Evolutionary conservation across 805 yeast genomes (phyloP).

Genomic region (Cyberlindnera americana): DNA sequence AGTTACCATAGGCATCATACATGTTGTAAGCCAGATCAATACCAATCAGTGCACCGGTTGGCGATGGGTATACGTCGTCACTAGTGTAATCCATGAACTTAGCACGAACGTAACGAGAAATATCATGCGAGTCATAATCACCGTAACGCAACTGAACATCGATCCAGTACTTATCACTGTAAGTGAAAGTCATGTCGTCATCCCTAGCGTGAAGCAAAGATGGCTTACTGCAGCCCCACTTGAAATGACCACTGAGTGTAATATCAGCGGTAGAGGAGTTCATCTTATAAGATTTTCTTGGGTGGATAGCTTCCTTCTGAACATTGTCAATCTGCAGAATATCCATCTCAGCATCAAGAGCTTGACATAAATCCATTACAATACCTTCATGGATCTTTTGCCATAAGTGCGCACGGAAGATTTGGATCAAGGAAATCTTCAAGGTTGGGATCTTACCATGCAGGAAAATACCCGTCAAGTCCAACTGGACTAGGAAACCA

Average conservation of each 20-base stretch:
- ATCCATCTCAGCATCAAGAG: slow-evolving; percentile 82
- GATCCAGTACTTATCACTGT: slow-evolving; percentile 77
- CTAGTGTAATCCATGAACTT: slow-evolving; percentile 91
- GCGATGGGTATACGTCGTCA: slow-evolving; percentile 86
- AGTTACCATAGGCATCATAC: slow-evolving; percentile 95
- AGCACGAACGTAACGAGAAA: slow-evolving; percentile 88
- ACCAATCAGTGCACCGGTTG: slow-evolving; percentile 88
- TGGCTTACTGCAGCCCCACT: slow-evolving; percentile 83
- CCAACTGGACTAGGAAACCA: slow-evolving; percentile 94
- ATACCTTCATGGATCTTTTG: slow-evolving; percentile 96
- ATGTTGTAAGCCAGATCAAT: slow-evolving; percentile 93
- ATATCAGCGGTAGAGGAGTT: slow-evolving; percentile 94
- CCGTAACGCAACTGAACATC: slow-evolving; percentile 96
- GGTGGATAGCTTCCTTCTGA: slow-evolving; percentile 90
- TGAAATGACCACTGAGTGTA: slow-evolving; percentile 64
- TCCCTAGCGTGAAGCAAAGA: slow-evolving; percentile 70
- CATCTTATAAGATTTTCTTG: slow-evolving; percentile 96
- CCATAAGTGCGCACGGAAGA: slow-evolving; percentile 98
- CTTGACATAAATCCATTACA: slow-evolving; percentile 90
- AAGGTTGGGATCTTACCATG: slow-evolving; percentile 98
- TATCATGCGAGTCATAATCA: slow-evolving; percentile 96
- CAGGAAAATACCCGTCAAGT: slow-evolving; percentile 91
- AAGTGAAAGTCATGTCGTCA: slow-evolving; percentile 57
- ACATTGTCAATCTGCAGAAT: slow-evolving; percentile 80
- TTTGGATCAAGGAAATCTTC: slow-evolving; percentile 91